Evolutionary conservation across 2,329 filamentous ascomycete species (phyloP).

Genomic region (Graphilbum fragrans): DNA sequence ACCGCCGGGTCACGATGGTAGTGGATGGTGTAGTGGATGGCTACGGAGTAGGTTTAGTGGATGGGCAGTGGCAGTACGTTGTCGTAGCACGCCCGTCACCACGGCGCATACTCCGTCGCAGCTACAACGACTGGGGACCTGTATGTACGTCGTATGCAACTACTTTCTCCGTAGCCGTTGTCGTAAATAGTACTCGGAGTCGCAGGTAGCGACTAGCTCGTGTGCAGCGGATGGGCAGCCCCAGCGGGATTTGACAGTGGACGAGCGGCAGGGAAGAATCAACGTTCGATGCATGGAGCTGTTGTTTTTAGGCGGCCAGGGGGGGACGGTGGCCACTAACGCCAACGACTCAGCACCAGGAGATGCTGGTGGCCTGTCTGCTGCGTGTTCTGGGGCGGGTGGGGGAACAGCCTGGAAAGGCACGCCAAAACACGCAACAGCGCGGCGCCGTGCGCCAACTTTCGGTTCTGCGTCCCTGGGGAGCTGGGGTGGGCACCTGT

Average conservation of each 20-base stretch:
- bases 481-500: background rate
- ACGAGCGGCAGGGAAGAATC: slow-evolving; percentile 6
- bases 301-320: slow-evolving; percentile 9
- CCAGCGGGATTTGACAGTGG: background rate
- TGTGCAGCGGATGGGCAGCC: too few relatives aligned
- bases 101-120: too few relatives aligned
- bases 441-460: slow-evolving; percentile 2
- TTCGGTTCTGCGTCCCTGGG: background rate
- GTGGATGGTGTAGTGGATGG: slow-evolving; percentile 1
- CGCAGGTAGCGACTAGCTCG: too few relatives aligned
- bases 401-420: background rate
- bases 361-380: background rate
- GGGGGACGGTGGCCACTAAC: background rate
- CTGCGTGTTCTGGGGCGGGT: background rate
- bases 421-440: slow-evolving; percentile 4
- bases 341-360: background rate
- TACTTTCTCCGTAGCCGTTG: too few relatives aligned
- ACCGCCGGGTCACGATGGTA: slow-evolving; percentile 4
- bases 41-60: too few relatives aligned
- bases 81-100: too few relatives aligned
- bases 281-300: slow-evolving; percentile 8
- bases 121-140: too few relatives aligned
- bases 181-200: too few relatives aligned
- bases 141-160: too few relatives aligned
- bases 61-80: too few relatives aligned